A percentile compares a stretch with the other conserved stretches of the same genome.
phyloP scores from a whole-genome alignment of 2,329 filamentous ascomycete genomes.

The Camillea tinctor region DNA sequence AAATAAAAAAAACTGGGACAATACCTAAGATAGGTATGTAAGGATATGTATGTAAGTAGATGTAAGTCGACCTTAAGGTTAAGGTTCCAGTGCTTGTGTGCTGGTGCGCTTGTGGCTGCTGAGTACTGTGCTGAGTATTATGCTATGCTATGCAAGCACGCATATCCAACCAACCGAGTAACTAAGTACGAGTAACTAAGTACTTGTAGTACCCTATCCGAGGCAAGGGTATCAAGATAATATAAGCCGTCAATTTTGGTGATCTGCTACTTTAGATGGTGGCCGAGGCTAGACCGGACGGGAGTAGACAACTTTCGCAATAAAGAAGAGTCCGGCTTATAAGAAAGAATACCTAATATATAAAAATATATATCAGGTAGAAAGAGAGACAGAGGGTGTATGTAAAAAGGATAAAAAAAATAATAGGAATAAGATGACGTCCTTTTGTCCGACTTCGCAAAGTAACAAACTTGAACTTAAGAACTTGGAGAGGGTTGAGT shows the following conservation, averaged over 20 bases:
- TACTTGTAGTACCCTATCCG: no score
- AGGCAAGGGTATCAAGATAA: no score
- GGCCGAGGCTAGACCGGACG: conserved; percentile 19
- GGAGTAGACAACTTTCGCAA: conserved; percentile 14
- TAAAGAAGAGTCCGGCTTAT: not conserved
- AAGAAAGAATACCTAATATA: conserved; percentile 1
- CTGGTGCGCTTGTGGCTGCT: no score
- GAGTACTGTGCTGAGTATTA: no score
- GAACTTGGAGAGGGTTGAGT: conserved; percentile 18
- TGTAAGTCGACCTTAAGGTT: no score
- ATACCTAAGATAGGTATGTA: conserved; percentile 8
- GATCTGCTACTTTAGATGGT: conserved; percentile 7
- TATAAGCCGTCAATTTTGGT: no score
- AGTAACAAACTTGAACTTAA: not conserved
- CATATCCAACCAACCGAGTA: not conserved
- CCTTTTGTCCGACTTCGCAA: not conserved
- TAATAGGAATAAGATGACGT: conserved; percentile 4
- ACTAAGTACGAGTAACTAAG: not conserved
- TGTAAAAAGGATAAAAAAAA: conserved; percentile 12
- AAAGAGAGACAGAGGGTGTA: conserved; percentile 7
- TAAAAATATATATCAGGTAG: conserved; percentile 1
- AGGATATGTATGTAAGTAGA: not conserved
- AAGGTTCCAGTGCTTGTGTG: no score
- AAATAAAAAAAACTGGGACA: conserved; percentile 9
- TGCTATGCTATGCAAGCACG: not conserved